Evolutionary conservation across 495 filamentous ascomycete genomes (phyloP), one percentile per base, ranked within the genome.

Genomic region (Astrothelium macrocarpum): DNA sequence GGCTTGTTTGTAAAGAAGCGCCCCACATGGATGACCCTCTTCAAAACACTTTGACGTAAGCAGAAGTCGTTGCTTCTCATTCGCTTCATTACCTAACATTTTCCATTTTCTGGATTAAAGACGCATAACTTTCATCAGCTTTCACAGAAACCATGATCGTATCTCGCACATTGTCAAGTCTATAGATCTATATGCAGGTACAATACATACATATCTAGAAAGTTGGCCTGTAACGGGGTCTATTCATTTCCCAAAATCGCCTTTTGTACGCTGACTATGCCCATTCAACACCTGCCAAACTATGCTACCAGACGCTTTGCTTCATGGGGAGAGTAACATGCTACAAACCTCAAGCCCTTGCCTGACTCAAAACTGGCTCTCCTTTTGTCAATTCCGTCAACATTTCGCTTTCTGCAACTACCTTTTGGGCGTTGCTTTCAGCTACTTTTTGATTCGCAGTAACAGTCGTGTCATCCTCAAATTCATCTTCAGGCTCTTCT

Each of bases 321-420:
- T n/a, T n/a, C n/a, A n/a, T n/a, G n/a, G n/a, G n/a, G n/a, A 20
- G 10, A 18, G 0, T 28, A 28, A 9, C n/a, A 28, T 20, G 49
- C 20, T 9, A 0, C 1, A 28, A n/a, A 2, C 49, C 29, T 25
- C 9, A 29, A 56, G 23, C 11, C 25, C 49, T 29, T 56, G 2
- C 49, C 7, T 56, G 9, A 1, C 25, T 29, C 49, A 56, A 29
- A 2, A 56, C 49, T 28, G 49, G 49, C 16, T 20, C 49, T 16
- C 49, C 49, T 29, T 56, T 56, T n/a, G 49, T 56, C 25, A 56
- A 29, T 29, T 56, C 49, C 25, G 49, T 56, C 49, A 56, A 56
- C 25, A 56, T 29, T 20, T 56, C 49, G 49, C 49, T 25, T 56
- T 56, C 49, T 20, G 10, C 4, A 29, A 56, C 11, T 28, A 9